Base-by-base conservation (phyloP, 148 eudicot species). In the Fagopyrum tataricum region DNA sequence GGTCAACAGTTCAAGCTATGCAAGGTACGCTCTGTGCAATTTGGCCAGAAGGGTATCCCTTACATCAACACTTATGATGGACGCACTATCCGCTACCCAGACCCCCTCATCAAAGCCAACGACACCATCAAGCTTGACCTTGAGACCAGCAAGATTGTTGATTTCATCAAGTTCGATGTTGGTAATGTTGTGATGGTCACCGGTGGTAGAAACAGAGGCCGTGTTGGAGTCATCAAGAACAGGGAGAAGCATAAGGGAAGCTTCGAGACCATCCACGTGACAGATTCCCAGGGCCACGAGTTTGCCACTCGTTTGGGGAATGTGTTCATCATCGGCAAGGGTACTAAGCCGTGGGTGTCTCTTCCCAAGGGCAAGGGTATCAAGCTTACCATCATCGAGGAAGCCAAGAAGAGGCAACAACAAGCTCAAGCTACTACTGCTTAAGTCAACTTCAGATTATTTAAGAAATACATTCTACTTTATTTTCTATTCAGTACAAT, bases 111-210 rank as follows among this genome's bases (percentile, higher is more conserved):
- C 72, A 70, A 70, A 13, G 72, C 72, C 72, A 70, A 70, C 10
- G 72, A 70, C 72, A 70, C 72, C 72, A 70, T 70, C 72, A 70
- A 70, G 72, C 31, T 70, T 44, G 72, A 70, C 72, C 52, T 70
- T 8, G 72, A 70, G 5, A 70, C 7, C 72, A 43, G 10, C 49
- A 70, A 70, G 72, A 70, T 70, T 20, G 72, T 70, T 20, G 72
- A 70, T 44, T 70, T 70, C 52, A 70, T 44, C 52, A 43, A 70
- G 48, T 70, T 70, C 15, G 72, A 70, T 44, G 72, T 70, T 20
- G 72, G 72, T 7, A 70, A 44, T 9, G 72, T 70, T 2, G 72
- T 70, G 72, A 70, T 70, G 72, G 72, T 70, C 23, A 70, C 72
- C 44, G 72, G 72, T 44, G 72, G 72, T 70, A 70, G 72, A 9